These are phyloP conservation scores for Phytophthora megakarya DNA, from an alignment of 352 stramenopile genomes.

Conservation along the genomic window DNA sequence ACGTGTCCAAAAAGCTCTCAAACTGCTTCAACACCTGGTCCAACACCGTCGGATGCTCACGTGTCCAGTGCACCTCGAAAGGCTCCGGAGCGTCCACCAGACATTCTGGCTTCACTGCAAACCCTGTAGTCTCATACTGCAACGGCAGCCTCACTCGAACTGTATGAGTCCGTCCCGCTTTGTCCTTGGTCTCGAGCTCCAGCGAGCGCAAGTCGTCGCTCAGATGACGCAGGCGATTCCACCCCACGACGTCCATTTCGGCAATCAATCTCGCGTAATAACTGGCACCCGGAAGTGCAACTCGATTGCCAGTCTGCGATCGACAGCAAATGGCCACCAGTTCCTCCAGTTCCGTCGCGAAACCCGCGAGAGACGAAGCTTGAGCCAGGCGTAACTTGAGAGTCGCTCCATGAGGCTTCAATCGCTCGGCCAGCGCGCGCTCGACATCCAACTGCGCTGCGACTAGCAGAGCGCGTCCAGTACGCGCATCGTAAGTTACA, in stretches of 20 bases:
- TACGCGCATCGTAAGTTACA: slow-evolving; percentile 31
- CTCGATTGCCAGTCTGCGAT: background rate
- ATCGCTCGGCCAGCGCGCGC: slow-evolving; percentile 46
- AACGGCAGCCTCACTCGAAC: slow-evolving; percentile 49
- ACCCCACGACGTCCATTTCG: slow-evolving; percentile 69
- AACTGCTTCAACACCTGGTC: slow-evolving; percentile 54
- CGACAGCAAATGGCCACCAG: slow-evolving; percentile 54
- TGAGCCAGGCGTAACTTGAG: slow-evolving; percentile 67
- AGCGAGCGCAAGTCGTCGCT: slow-evolving; percentile 63
- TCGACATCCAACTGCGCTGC: slow-evolving; percentile 59
- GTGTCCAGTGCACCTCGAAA: slow-evolving; percentile 50
- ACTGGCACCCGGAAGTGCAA: slow-evolving; percentile 41
- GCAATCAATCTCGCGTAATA: slow-evolving; percentile 71
- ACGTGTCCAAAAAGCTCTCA: slow-evolving; percentile 55
- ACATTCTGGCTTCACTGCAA: slow-evolving; percentile 11
- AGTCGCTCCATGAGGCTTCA: slow-evolving; percentile 46
- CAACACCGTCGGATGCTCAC: slow-evolving; percentile 20
- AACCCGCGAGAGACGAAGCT: slow-evolving; percentile 54
- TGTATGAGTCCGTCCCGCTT: slow-evolving; percentile 43
- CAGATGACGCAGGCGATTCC: slow-evolving; percentile 53
- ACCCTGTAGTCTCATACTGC: slow-evolving; percentile 36
- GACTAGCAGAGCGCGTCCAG: slow-evolving; percentile 37
- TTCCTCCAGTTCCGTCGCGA: slow-evolving; percentile 63
- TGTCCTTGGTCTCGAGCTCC: slow-evolving; percentile 58
- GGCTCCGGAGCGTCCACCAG: slow-evolving; percentile 63